Base-by-base conservation (phyloP, 257 asterid genomes). In the Perilla frutescens region DNA sequence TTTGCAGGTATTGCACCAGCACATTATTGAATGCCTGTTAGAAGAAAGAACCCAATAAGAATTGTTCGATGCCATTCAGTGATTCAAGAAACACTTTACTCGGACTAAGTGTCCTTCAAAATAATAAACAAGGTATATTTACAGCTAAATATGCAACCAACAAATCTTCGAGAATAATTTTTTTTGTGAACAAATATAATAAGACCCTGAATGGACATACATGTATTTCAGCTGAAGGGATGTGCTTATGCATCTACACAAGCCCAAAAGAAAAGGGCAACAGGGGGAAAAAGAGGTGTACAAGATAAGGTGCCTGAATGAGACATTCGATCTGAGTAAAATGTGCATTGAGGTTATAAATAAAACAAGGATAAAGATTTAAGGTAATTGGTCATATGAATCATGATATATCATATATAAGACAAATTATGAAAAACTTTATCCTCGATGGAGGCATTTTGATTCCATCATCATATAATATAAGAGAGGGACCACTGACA, bases 21-120 rank as follows among this genome's bases (percentile, higher is more conserved):
- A 89, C 96, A 76, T 89, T 87, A 77, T 84, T 84, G 87, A 86
- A 92, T 68, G 84, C 93, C 87, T 87, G 90, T 74, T 15, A 55
- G 64, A 47, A 65, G 60, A 83, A 76, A 79, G 74, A 82, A 26
- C 59, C 68, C 37, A 12, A 51, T 70, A 63, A 62, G 62, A 61
- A 50, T 36, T 47, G 11, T 51, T 20, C 20, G 60, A 48, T 43
- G 56, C 56, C 62, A 64, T 53, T 43, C 62, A 76, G 63, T 20
- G 0, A 20, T 20, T 20, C 26, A 20, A 80, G 45, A 78, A 62
- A 64, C 41, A 48, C 74, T 56, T 43, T 29, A 64, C 5, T 47
- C 60, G 6, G 20, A 48, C 49, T 60, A 64, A 69, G 41, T 67
- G 34, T 62, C 68, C 39, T 73, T 72, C 11, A 62, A 68, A 62